These are phyloP conservation scores for Amaranthus cruentus DNA, from an alignment of 148 eudicot species.

Conservation along the genomic window DNA sequence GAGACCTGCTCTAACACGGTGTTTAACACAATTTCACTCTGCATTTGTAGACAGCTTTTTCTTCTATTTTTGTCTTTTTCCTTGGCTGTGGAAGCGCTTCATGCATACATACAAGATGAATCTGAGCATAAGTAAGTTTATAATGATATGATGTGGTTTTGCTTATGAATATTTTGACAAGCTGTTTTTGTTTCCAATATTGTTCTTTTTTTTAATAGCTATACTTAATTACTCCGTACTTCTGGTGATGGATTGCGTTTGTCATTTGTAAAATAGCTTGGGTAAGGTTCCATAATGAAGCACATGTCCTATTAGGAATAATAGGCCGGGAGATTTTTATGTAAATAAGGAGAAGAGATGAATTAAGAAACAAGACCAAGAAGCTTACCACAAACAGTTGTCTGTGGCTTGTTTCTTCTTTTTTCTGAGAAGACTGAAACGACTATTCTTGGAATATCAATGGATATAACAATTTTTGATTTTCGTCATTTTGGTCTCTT, in stretches of 20 bases:
- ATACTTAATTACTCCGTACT: background rate
- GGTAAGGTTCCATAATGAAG: background rate
- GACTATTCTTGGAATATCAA: background rate
- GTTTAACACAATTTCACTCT: conserved; percentile 30
- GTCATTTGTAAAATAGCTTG: background rate
- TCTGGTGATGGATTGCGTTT: background rate
- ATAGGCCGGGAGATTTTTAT: background rate
- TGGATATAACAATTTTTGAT: background rate
- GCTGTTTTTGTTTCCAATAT: background rate
- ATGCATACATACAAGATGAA: conserved; percentile 95
- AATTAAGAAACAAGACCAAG: background rate
- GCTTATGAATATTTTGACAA: background rate
- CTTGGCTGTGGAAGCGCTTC: conserved; percentile 97
- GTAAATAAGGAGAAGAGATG: background rate
- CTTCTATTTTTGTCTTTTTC: conserved; percentile 96
- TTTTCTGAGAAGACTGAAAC: background rate
- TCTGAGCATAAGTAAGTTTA: conserved; percentile 96
- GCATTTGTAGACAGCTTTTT: conserved; percentile 94
- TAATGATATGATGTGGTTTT: background rate
- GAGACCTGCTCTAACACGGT: background rate
- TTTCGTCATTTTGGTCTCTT: background rate
- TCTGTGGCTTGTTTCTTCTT: background rate
- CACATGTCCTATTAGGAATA: background rate
- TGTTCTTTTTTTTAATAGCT: background rate
- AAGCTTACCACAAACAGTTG: background rate